Evolutionary conservation across 768 basidiomycete genomes (phyloP).

Genomic region (Lyophyllum atratum): DNA sequence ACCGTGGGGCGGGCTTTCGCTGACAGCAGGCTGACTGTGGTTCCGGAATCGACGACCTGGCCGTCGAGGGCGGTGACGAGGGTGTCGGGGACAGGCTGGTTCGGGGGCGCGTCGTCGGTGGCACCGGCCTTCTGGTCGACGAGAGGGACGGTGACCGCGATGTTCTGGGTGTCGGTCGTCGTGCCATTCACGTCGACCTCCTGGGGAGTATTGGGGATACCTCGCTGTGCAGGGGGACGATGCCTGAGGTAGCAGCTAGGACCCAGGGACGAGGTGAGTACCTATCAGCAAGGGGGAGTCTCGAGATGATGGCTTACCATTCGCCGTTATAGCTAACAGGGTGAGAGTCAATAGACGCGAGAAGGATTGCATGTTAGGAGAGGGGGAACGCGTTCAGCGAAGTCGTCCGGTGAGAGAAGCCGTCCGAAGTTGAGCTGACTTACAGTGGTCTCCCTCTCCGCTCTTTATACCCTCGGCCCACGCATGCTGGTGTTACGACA

Average conservation of each 20-base stretch:
- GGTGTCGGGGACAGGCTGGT: slow-evolving; percentile 37
- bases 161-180: slow-evolving; percentile 7
- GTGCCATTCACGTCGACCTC: not conserved
- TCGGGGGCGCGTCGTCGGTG: slow-evolving; percentile 26
- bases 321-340: slow-evolving; percentile 2
- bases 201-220: not conserved
- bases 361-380: slow-evolving; percentile 5
- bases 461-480: slow-evolving; percentile 6
- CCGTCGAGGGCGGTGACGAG: slow-evolving; percentile 49
- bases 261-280: not conserved
- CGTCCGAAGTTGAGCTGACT: not conserved
- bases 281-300: too few relatives aligned
- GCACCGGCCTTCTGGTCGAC: slow-evolving; percentile 44
- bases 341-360: slow-evolving; percentile 9
- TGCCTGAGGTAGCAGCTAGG: slow-evolving; percentile 1
- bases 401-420: not conserved
- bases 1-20: not conserved
- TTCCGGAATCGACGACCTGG: slow-evolving; percentile 25
- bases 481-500: too few relatives aligned
- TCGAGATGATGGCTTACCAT: not conserved
- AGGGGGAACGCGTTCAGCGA: not conserved
- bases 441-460: not conserved
- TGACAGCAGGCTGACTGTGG: slow-evolving; percentile 9
- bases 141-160: too few relatives aligned
- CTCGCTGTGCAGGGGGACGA: slow-evolving; percentile 3